Evolutionary conservation across 805 yeast species (phyloP).

Genomic region (Starmerella riodocensis): DNA sequence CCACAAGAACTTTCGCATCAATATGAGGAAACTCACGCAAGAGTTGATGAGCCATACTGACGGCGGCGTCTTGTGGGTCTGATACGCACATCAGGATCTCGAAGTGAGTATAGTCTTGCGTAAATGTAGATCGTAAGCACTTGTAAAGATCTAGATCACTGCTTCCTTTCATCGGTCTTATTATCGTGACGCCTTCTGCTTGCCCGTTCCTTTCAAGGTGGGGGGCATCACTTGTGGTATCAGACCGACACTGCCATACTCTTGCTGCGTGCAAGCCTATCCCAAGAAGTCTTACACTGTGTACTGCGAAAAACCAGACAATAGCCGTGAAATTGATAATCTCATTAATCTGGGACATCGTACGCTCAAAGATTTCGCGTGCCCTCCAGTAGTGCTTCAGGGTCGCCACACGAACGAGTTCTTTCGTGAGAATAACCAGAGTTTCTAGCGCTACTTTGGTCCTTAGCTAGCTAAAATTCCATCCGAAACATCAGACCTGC

Average conservation of each 20-base stretch:
- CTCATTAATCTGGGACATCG: no score
- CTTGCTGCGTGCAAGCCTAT: slow-evolving; percentile 5
- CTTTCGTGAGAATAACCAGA: no score
- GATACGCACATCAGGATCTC: slow-evolving; percentile 73
- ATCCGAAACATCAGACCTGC: no score
- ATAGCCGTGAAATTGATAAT: no score
- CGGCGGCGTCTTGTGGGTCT: slow-evolving; percentile 46
- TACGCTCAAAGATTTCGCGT: no score
- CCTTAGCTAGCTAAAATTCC: no score
- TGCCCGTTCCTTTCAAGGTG: background rate
- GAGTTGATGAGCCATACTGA: slow-evolving; percentile 41
- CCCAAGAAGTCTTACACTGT: slow-evolving; percentile 9
- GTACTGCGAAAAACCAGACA: no score
- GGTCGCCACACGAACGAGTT: no score
- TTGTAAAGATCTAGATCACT: slow-evolving; percentile 56
- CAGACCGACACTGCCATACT: background rate
- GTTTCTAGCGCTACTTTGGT: no score
- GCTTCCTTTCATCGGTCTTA: slow-evolving; percentile 73
- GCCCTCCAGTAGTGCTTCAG: no score
- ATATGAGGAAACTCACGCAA: slow-evolving; percentile 41
- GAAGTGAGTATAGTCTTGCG: slow-evolving; percentile 52
- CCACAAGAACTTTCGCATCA: slow-evolving; percentile 47
- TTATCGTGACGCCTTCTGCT: slow-evolving; percentile 52
- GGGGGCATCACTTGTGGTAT: no score
- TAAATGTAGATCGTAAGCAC: slow-evolving; percentile 55